A percentile compares a stretch with the other conserved stretches of the same genome.
Evolutionary conservation across 805 yeast genomes (phyloP).

Genomic region (Wickerhamomyces chambardii): DNA sequence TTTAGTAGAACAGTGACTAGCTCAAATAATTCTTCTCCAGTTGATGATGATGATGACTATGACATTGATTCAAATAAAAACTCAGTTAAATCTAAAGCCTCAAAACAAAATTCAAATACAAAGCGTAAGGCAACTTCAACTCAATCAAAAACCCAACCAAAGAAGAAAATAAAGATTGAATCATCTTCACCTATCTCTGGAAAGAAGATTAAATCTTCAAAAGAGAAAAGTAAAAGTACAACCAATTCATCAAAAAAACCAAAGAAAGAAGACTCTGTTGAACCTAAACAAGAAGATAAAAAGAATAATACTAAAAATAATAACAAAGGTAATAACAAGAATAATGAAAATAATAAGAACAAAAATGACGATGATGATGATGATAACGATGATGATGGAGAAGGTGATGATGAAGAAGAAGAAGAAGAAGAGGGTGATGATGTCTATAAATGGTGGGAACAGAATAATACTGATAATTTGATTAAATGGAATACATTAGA

Average conservation of each 20-base stretch:
- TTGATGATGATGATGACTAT: constrained; percentile 16
- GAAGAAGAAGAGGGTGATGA: constrained; percentile 49
- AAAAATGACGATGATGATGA: constrained; percentile 5
- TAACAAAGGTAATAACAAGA: constrained; percentile 5
- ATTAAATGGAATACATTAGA: constrained; percentile 81
- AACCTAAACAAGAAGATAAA: constrained; percentile 3
- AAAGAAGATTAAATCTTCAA: constrained; percentile 2
- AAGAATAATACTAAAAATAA: no score
- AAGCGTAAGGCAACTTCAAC: constrained; percentile 4
- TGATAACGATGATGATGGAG: constrained; percentile 14
- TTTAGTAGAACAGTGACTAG: neutral
- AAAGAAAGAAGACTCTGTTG: constrained; percentile 3
- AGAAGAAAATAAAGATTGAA: constrained; percentile 5
- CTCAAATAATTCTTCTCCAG: constrained; percentile 1
- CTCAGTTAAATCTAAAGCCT: constrained; percentile 4
- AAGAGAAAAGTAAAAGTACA: neutral
- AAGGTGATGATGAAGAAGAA: constrained; percentile 20
- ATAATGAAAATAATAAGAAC: constrained; percentile 17
- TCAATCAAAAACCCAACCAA: constrained; percentile 3
- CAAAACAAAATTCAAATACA: constrained; percentile 3
- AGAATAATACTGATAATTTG: constrained; percentile 52
- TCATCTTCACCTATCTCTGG: no score
- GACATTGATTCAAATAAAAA: constrained; percentile 13
- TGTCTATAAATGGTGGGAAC: constrained; percentile 82
- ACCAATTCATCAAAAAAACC: constrained; percentile 4